phyloP scores from a whole-genome alignment of 345 rosid genomes.

The Eucalyptus tenuipes region DNA sequence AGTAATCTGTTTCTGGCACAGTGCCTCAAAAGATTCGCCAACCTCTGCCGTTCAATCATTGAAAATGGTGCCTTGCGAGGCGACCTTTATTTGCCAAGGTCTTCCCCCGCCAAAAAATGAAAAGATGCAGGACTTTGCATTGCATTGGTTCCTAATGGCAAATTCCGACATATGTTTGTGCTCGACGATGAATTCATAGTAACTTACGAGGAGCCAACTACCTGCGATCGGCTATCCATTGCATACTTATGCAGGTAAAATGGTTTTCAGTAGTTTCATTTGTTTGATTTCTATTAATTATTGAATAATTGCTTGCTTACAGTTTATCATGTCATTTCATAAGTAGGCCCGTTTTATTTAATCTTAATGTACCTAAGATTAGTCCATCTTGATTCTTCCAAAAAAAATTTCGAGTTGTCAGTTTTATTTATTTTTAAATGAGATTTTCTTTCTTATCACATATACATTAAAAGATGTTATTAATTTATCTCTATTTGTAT shows the following conservation, averaged over 20 bases:
- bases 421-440: not conserved
- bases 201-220: not conserved
- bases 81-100: not conserved
- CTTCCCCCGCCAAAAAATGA: not conserved
- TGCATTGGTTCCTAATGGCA: not conserved
- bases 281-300: not conserved
- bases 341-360: no score
- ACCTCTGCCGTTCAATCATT: conserved; percentile 14
- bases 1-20: conserved; percentile 14
- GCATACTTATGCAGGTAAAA: not conserved
- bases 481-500: not conserved
- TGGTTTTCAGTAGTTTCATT: not conserved
- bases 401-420: not conserved
- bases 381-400: not conserved
- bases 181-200: not conserved
- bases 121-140: not conserved
- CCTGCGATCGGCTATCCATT: not conserved
- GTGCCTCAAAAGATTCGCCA: conserved; percentile 8
- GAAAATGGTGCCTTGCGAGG: not conserved
- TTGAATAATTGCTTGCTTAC: not conserved
- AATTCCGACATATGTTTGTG: not conserved
- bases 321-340: not conserved
- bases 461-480: not conserved
- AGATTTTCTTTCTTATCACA: not conserved
- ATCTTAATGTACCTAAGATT: not conserved